phyloP scores from a whole-genome alignment of 2,329 filamentous ascomycete species.

The Scedosporium dehoogii region DNA sequence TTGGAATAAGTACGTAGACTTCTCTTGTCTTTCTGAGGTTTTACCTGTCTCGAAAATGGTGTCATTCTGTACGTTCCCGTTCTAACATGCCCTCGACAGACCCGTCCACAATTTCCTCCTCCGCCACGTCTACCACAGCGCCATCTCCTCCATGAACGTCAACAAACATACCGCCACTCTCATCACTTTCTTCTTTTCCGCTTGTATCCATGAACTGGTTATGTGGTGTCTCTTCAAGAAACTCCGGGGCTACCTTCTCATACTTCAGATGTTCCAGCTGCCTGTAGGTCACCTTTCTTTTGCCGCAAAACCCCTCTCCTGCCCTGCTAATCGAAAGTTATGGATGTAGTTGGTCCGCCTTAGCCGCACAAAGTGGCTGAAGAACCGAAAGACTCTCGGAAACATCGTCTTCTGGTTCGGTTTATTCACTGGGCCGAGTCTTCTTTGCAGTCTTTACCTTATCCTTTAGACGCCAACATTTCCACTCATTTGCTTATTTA shows the following conservation, averaged over 20 bases:
- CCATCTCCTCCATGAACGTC: conserved; percentile 62
- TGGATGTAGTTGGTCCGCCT: conserved; percentile 45
- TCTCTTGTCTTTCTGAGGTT: not conserved
- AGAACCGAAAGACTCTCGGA: conserved; percentile 51
- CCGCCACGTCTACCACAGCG: conserved; percentile 69
- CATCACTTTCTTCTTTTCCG: conserved; percentile 64
- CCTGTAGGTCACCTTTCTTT: conserved; percentile 34
- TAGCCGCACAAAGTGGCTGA: conserved; percentile 57
- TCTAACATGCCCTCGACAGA: conserved; percentile 12
- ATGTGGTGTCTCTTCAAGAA: conserved; percentile 79
- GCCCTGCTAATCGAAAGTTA: not conserved
- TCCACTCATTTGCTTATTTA: not conserved
- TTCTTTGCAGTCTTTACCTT: conserved; percentile 52
- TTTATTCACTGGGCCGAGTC: conserved; percentile 65
- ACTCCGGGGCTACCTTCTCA: conserved; percentile 61
- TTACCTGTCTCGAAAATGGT: not conserved
- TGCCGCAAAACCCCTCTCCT: not conserved
- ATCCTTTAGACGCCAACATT: conserved; percentile 32
- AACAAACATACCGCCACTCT: conserved; percentile 63
- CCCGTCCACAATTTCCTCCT: conserved; percentile 71
- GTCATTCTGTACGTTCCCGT: not conserved
- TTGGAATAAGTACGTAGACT: conserved; percentile 50
- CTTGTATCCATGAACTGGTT: conserved; percentile 63
- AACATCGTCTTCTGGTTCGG: conserved; percentile 73
- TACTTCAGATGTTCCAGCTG: conserved; percentile 65